A percentile compares a stretch with the other conserved stretches of the same genome.
These are phyloP conservation scores for Dendryphion nanum DNA, from an alignment of 2,329 filamentous ascomycete genomes.

Conservation along the genomic window DNA sequence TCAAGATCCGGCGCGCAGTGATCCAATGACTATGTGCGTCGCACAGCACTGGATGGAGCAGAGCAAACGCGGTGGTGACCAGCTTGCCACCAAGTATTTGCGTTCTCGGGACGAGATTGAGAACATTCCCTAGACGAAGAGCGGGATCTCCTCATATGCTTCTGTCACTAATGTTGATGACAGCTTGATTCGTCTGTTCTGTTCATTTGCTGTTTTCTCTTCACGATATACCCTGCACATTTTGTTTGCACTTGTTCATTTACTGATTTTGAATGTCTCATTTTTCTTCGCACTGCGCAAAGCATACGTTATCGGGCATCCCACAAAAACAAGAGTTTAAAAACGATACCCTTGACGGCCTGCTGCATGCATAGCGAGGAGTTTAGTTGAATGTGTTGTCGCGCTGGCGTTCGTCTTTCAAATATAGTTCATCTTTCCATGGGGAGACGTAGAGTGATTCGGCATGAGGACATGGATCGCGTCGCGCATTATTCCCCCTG, in stretches of 20 bases:
- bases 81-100: slow-evolving; percentile 78
- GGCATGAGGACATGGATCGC: background rate
- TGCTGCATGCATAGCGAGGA: background rate
- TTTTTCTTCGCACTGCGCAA: slow-evolving; percentile 3
- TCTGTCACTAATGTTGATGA: background rate
- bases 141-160: background rate
- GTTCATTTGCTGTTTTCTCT: slow-evolving; percentile 1
- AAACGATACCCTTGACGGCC: no score
- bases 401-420: no score
- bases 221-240: background rate
- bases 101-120: slow-evolving; percentile 67
- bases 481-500: background rate
- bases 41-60: slow-evolving; percentile 97
- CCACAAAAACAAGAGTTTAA: background rate
- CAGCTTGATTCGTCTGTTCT: background rate
- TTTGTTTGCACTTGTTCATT: background rate
- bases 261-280: background rate
- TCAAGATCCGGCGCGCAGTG: slow-evolving; percentile 64
- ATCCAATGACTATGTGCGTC: slow-evolving; percentile 87
- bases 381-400: no score
- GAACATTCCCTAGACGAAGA: slow-evolving; percentile 51
- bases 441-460: no score
- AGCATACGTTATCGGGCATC: background rate
- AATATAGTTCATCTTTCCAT: no score
- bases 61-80: slow-evolving; percentile 81